These are phyloP conservation scores for Obelidium mucronatum DNA, from an alignment of 192 early-diverging fungal genomes.

Conservation along the genomic window DNA sequence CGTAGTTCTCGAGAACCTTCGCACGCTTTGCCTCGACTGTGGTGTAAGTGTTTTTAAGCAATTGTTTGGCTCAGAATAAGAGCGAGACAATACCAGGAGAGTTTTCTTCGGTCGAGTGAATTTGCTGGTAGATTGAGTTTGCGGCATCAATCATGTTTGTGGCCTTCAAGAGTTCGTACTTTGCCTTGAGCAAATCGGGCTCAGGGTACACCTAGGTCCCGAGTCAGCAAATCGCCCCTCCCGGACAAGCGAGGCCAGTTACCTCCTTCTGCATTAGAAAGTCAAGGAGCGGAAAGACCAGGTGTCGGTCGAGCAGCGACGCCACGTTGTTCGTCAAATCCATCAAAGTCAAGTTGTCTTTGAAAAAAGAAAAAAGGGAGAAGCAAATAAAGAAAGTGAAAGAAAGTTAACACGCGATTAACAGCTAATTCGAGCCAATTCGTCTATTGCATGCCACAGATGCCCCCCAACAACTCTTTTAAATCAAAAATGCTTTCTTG, in stretches of 20 bases:
- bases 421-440: too few species aligned
- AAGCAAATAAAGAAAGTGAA: too few species aligned
- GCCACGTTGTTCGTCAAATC: slow-evolving; percentile 47
- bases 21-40: slow-evolving; percentile 77
- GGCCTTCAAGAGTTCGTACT: slow-evolving; percentile 84
- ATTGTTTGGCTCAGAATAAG: background rate
- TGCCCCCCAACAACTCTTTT: too few species aligned
- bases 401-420: too few species aligned
- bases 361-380: too few species aligned
- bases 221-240: background rate
- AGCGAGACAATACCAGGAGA: slow-evolving; percentile 68
- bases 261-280: slow-evolving; percentile 85
- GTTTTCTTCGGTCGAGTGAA: slow-evolving; percentile 76
- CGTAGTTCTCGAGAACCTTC: slow-evolving; percentile 75
- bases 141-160: slow-evolving; percentile 97
- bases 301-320: slow-evolving; percentile 81
- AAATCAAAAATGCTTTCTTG: too few species aligned
- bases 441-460: too few species aligned
- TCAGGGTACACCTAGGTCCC: slow-evolving; percentile 74
- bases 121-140: slow-evolving; percentile 80
- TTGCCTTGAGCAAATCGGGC: slow-evolving; percentile 81
- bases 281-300: slow-evolving; percentile 89
- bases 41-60: background rate
- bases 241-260: background rate
- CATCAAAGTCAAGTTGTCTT: too few species aligned